These are phyloP conservation scores for Penicillium daleae DNA, from an alignment of 495 filamentous ascomycete species.

Conservation along the genomic window DNA sequence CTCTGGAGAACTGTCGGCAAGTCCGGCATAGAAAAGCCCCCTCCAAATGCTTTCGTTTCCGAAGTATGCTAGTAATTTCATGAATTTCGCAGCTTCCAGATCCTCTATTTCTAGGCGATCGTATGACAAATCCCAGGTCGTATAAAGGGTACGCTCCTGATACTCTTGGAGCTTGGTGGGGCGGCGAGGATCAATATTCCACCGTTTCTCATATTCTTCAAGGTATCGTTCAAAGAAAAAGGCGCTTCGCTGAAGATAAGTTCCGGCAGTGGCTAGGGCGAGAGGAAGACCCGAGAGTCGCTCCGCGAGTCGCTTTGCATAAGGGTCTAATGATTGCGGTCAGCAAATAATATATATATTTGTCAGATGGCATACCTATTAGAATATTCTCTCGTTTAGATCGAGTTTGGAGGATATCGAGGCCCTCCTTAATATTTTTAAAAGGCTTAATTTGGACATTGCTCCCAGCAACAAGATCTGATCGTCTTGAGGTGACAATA, in stretches of 20 bases:
- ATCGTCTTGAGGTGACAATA: slow-evolving; percentile 8
- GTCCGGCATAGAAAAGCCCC: slow-evolving; percentile 12
- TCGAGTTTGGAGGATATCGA: slow-evolving; percentile 8
- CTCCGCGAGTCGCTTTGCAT: slow-evolving; percentile 8
- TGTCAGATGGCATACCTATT: slow-evolving; percentile 1
- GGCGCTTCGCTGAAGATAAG: neutral
- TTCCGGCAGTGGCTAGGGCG: slow-evolving; percentile 15
- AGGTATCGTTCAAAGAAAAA: slow-evolving; percentile 2
- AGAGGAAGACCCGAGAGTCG: slow-evolving; percentile 15
- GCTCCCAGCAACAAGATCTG: slow-evolving; percentile 11
- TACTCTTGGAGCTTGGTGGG: slow-evolving; percentile 7
- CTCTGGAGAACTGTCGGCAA: slow-evolving; percentile 8
- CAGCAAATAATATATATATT: neutral
- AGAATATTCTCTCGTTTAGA: slow-evolving; percentile 11
- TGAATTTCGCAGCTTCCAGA: slow-evolving; percentile 14
- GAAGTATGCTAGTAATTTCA: slow-evolving; percentile 19
- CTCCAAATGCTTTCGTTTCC: slow-evolving; percentile 15
- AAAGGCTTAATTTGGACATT: slow-evolving; percentile 10
- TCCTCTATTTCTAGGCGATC: slow-evolving; percentile 7
- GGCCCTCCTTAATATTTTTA: slow-evolving; percentile 3
- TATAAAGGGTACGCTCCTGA: slow-evolving; percentile 9
- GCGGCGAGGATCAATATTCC: slow-evolving; percentile 10
- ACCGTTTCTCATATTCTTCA: slow-evolving; percentile 10
- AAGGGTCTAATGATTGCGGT: slow-evolving; percentile 5
- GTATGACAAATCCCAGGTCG: slow-evolving; percentile 17